A percentile compares a stretch with the other conserved stretches of the same genome.
Conservation (phyloP, 495 filamentous ascomycete species). For the Aspergillus mulundensis region DNA sequence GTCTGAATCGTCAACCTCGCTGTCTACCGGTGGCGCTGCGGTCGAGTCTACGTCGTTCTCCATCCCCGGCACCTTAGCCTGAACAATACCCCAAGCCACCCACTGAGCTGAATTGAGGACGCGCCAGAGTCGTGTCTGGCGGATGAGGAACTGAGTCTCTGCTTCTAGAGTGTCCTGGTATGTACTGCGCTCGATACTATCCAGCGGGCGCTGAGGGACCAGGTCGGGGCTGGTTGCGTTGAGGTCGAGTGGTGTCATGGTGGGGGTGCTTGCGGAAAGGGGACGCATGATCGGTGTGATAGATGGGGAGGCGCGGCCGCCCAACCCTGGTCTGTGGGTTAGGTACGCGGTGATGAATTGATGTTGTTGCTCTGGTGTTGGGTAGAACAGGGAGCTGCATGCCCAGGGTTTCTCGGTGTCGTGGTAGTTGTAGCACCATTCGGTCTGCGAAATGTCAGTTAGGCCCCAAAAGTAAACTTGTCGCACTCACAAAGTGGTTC, state of each 20-base stretch:
- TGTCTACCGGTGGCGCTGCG: conserved; percentile 16
- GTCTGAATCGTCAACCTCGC: conserved; percentile 45
- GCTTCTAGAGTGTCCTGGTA: conserved; percentile 55
- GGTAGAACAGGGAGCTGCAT: conserved; percentile 66
- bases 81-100: conserved; percentile 94
- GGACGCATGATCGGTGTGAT: conserved; percentile 42
- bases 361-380: conserved; percentile 72
- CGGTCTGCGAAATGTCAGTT: conserved; percentile 43
- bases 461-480: neutral
- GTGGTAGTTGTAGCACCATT: conserved; percentile 99
- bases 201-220: conserved; percentile 22
- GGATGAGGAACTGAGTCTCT: conserved; percentile 63
- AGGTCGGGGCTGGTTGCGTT: conserved; percentile 26
- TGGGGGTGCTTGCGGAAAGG: conserved; percentile 25
- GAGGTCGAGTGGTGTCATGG: conserved; percentile 33
- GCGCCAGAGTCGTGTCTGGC: conserved; percentile 80
- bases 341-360: conserved; percentile 86
- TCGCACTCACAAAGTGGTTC: conserved; percentile 78
- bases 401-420: conserved; percentile 58
- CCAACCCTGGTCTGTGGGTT: conserved; percentile 63
- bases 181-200: conserved; percentile 51
- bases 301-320: conserved; percentile 52
- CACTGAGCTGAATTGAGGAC: conserved; percentile 83
- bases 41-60: conserved; percentile 27
- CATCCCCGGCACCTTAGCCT: conserved; percentile 76